These are phyloP conservation scores for Boletales sp. DNA, from an alignment of 768 basidiomycete genomes.

Conservation along the genomic window DNA sequence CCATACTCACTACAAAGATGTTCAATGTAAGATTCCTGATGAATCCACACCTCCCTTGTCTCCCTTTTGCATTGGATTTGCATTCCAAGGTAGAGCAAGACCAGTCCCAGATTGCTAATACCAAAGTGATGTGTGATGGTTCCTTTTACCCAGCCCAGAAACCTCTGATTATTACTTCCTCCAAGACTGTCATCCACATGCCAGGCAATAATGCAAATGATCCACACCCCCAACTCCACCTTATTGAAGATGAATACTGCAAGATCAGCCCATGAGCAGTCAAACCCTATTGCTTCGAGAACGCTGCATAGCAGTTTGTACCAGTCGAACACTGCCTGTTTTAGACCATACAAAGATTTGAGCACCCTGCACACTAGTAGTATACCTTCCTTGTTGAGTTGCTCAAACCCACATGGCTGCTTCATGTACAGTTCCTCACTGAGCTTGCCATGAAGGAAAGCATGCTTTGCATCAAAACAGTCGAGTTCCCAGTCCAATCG, in stretches of 20 bases:
- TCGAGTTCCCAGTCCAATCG: not conserved
- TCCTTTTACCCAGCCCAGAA: conserved; percentile 4
- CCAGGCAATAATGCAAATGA: conserved; percentile 11
- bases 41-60: not conserved
- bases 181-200: conserved; percentile 5
- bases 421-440: conserved; percentile 31
- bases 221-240: rapidly evolving
- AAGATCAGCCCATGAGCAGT: not conserved
- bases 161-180: not conserved
- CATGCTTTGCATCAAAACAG: not conserved
- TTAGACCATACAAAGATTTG: conserved; percentile 1
- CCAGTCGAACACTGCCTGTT: not conserved
- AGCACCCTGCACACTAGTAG: not conserved
- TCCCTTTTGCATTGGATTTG: not conserved
- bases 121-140: not conserved
- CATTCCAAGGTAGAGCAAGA: not conserved
- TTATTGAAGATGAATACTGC: not conserved
- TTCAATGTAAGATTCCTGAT: not conserved
- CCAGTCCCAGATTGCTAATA: not conserved
- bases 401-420: conserved; percentile 32
- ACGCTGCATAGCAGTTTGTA: conserved; percentile 17
- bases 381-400: not conserved
- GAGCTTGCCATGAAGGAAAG: conserved; percentile 1
- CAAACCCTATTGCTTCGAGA: not conserved
- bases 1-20: not conserved